Base-by-base conservation (phyloP, 2,329 filamentous ascomycete species). In the Sarocladiaceae sp. region DNA sequence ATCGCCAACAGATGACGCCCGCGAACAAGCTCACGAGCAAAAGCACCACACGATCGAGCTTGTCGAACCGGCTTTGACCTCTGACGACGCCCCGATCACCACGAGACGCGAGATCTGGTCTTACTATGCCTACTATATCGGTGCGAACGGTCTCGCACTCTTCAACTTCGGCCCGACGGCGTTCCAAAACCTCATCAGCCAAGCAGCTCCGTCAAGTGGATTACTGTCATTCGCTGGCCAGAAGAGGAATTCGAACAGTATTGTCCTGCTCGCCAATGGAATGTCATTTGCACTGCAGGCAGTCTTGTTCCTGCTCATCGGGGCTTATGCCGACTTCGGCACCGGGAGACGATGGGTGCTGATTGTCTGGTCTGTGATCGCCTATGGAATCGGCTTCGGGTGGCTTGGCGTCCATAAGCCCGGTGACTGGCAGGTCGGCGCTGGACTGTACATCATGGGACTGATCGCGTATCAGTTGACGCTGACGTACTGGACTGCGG, bases 221-320 rank as follows among this genome's bases (percentile, higher is more conserved):
- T 65, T 73, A 1, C 59, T 84, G 18, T 52, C 54, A 2, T 83
- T 84, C 48, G 72, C 73, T 1, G 80, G 80, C 12, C 64, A 64
- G 29, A 59, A 69, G 19, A 70, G 78, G 44, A 76, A 76, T n/a
- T 74, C 82, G 53, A 80, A 82, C 57, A 80, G 74, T 46, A 80
- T 85, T 44, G 78, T 85, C 3, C 64, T 85, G 6, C 65, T 83
- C 0, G 70, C 72, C 56, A 85, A 85, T 53, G 82, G 82, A 44
- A 78, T 85, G 45, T 80, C 74, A 13, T 86, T 86, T 55, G 79
- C 80, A 2, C 72, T 83, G 27, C 82, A 85, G 56, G 73, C 80
- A 21, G 68, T 76, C 6, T 54, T 78, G 4, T 76, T 78, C 53
- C 61, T 78, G 20, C 53, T 69, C 47, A 65, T 77, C 3, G 74